Base-by-base conservation (phyloP, 768 basidiomycete species). In the Ramaria rubella region DNA sequence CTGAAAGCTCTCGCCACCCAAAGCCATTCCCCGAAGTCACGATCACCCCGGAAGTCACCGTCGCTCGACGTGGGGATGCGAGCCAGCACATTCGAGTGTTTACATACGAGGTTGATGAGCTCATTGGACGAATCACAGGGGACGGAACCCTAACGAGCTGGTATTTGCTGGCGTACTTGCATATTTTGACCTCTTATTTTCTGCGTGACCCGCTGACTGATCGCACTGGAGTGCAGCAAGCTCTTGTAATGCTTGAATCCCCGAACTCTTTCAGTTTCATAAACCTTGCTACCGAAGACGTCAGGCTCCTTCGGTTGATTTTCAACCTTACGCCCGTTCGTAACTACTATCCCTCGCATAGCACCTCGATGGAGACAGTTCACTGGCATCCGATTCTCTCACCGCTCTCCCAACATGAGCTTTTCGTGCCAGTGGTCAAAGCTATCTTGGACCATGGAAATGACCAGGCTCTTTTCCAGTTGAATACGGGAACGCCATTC, bases 141-240 rank as follows among this genome's bases (percentile, higher is more conserved):
- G 66, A 67, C 9, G 60, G 48, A 3, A 67, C 61, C n/a, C 49
- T 72, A 36, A 59, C 57, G 1, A 67, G 64, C 57, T 63, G 62
- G 38, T 64, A 78, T 7, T 77, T 69, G 53, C 68, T 67, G 45
- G 66, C 71, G 2, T 76, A 76, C 50, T 66, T 81, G 15, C 80
- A 81, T 43, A 74, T 75, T 17, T 56, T 77, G 2, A 78, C 72
- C 2, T 73, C 73, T n/a, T 69, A 73, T 43, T 70, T 70, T 45
- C 62, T 74, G 15, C 66, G 69, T 11, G 79, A 81, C 63, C 75
- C 76, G 3, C 65, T 81, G 19, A 76, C 73, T 0, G 60, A 61
- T 17, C 71, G 72, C 7, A 75, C 73, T 0, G 79, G 79, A 3
- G 72, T 72, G 1, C 72, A 76, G 38, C 70, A 78, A 45, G 77